Percentiles rank a stretch among this genome's conserved stretches.
These are phyloP conservation scores for Carex parvula DNA, from an alignment of 176 grass and related monocot genomes.

Conservation along the genomic window DNA sequence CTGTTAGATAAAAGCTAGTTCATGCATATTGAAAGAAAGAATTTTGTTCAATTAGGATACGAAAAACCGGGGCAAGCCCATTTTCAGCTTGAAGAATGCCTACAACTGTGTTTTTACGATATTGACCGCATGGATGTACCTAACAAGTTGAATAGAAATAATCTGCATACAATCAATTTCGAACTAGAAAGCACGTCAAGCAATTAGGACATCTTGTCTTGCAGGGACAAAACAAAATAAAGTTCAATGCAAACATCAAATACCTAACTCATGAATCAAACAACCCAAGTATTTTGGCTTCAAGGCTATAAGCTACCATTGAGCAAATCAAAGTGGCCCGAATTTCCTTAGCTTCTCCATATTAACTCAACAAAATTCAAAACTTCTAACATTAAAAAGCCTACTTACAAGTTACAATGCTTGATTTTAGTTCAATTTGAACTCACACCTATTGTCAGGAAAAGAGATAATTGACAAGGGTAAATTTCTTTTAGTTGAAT, in stretches of 20 bases:
- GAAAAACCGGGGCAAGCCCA: slow-evolving; percentile 63
- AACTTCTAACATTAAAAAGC: background rate
- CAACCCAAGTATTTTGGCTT: background rate
- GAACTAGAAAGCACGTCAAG: background rate
- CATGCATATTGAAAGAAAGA: background rate
- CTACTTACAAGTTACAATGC: background rate
- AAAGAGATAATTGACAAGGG: background rate
- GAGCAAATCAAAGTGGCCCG: background rate
- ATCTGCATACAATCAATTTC: background rate
- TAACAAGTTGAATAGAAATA: slow-evolving; percentile 27
- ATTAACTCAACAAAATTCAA: background rate
- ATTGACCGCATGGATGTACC: slow-evolving; percentile 98
- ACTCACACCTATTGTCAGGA: background rate
- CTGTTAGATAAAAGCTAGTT: background rate
- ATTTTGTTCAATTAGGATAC: slow-evolving; percentile 59
- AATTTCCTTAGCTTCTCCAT: background rate
- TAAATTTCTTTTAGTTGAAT: background rate
- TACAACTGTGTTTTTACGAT: slow-evolving; percentile 87
- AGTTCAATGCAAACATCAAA: background rate
- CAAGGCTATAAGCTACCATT: background rate
- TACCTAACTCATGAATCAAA: background rate
- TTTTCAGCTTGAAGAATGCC: slow-evolving; percentile 93
- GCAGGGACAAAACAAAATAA: background rate
- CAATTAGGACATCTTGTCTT: background rate
- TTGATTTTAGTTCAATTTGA: background rate